Evolutionary conservation across 2,329 filamentous ascomycete species (phyloP).

Genomic region (Alternaria hordeiaustralica): DNA sequence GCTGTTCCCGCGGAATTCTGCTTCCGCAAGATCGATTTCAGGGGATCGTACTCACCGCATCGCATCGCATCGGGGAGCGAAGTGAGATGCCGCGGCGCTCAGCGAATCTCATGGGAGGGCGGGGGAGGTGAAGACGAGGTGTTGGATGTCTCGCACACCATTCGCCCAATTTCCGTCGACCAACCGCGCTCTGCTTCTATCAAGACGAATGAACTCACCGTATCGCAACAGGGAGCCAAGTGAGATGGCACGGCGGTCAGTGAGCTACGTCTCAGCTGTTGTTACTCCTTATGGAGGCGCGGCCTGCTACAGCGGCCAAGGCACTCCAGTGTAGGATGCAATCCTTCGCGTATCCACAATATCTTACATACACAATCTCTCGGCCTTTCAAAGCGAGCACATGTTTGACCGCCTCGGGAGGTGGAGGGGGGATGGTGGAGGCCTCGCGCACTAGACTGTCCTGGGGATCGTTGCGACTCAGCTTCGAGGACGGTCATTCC

Average conservation of each 20-base stretch:
- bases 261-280: no score
- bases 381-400: neutral
- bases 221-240: no score
- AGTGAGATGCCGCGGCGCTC: neutral
- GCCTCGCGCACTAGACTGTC: neutral
- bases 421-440: neutral
- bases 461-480: neutral
- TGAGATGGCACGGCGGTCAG: neutral
- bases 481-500: neutral
- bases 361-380: neutral
- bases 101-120: no score
- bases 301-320: neutral
- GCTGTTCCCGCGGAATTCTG: neutral
- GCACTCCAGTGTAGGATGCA: fast-evolving
- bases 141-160: no score
- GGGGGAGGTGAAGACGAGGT: no score
- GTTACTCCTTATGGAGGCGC: no score
- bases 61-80: neutral
- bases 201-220: no score
- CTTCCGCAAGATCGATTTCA: neutral
- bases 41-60: neutral
- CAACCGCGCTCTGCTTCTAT: neutral
- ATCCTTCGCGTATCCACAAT: neutral
- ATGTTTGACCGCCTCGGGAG: neutral
- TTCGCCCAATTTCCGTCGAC: neutral